Conservation (phyloP, 768 basidiomycete genomes). For the Cubamyces lactineus region DNA sequence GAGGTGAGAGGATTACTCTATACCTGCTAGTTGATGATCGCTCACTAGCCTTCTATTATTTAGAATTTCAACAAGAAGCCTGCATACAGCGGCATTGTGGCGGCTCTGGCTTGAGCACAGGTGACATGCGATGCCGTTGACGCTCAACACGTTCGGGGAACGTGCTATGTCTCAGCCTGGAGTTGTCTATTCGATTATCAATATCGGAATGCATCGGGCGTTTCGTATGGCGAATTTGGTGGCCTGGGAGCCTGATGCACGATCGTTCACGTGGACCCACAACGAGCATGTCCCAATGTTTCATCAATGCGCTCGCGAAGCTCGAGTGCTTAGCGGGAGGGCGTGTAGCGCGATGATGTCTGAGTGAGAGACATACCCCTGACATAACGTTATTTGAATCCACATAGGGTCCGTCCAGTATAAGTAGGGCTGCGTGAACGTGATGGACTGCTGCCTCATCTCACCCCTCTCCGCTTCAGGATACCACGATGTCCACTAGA, state of each 20-base stretch:
- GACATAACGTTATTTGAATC: neutral
- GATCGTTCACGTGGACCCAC: neutral
- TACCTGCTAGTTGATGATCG: neutral
- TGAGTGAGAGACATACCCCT: too few relatives aligned
- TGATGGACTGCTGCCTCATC: neutral
- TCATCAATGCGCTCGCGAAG: conserved; percentile 7
- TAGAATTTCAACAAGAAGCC: conserved; percentile 32
- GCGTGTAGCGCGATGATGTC: neutral
- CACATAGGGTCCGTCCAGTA: neutral
- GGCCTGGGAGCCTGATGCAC: too few relatives aligned
- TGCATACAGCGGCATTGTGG: conserved; percentile 35
- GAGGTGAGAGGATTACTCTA: conserved; percentile 20
- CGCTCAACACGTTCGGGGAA: too few relatives aligned
- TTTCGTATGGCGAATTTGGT: too few relatives aligned
- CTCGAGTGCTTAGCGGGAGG: neutral
- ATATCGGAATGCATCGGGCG: too few relatives aligned
- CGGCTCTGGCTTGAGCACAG: conserved; percentile 19
- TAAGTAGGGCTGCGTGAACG: neutral
- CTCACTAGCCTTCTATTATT: neutral
- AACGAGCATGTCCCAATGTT: neutral
- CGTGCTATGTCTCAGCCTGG: too few relatives aligned
- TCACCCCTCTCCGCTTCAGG: neutral
- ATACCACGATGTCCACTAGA: conserved; percentile 28
- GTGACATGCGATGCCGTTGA: too few relatives aligned
- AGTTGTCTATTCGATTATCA: too few relatives aligned